A percentile compares a stretch with the other conserved stretches of the same genome.
phyloP scores from a whole-genome alignment of 2,329 filamentous ascomycete genomes.

The Xylariales sp. region DNA sequence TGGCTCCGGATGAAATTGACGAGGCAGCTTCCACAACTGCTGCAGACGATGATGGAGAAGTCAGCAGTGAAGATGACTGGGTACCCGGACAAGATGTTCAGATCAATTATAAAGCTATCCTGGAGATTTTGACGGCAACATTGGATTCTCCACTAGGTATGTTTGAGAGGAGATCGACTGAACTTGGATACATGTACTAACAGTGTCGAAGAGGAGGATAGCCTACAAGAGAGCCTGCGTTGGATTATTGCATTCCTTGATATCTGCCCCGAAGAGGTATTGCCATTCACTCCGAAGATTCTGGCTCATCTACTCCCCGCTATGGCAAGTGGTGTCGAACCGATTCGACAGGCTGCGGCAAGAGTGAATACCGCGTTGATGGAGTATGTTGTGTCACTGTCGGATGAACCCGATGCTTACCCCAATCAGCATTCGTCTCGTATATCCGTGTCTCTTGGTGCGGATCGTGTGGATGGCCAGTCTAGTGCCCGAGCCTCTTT shows the following conservation, averaged over 20 bases:
- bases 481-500: conserved; percentile 47
- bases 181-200: too few species aligned
- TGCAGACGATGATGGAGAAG: conserved; percentile 45
- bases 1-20: conserved; percentile 55
- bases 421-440: conserved; percentile 32
- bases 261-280: conserved; percentile 93
- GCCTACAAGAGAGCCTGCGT: conserved; percentile 81
- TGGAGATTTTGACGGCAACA: conserved; percentile 87
- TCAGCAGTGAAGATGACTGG: conserved; percentile 84
- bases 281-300: conserved; percentile 90
- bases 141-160: conserved; percentile 76
- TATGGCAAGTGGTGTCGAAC: conserved; percentile 87
- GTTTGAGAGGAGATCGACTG: too few species aligned
- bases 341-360: conserved; percentile 81
- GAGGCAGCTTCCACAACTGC: conserved; percentile 54
- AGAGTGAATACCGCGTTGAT: conserved; percentile 88
- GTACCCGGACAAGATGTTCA: conserved; percentile 95
- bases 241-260: conserved; percentile 98
- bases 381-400: conserved; percentile 89
- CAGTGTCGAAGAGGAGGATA: conserved; percentile 70
- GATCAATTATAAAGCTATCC: conserved; percentile 85
- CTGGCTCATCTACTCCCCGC: conserved; percentile 88
- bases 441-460: conserved; percentile 32
- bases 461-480: conserved; percentile 41
- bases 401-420: conserved; percentile 57